phyloP scores from a whole-genome alignment of 2,329 filamentous ascomycete species.

The Bipolaris cookei region DNA sequence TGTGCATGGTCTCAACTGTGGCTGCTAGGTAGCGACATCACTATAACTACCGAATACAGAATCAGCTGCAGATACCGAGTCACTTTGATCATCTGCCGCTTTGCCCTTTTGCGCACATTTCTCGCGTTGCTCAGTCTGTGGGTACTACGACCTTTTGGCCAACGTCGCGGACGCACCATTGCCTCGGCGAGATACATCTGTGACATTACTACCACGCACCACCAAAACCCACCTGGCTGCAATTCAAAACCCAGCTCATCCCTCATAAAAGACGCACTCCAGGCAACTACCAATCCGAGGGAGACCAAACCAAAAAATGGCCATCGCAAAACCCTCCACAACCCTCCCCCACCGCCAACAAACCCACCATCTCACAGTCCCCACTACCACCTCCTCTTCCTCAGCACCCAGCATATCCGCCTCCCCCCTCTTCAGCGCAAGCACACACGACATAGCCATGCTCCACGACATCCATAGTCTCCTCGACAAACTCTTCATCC shows the following conservation, averaged over 20 bases:
- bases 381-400: slow-evolving; percentile 1
- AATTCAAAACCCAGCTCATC: too few species aligned
- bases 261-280: too few species aligned
- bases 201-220: neutral
- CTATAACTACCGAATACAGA: slow-evolving; percentile 12
- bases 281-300: too few species aligned
- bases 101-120: neutral
- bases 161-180: slow-evolving; percentile 16
- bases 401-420: slow-evolving; percentile 26
- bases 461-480: slow-evolving; percentile 57
- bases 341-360: slow-evolving; percentile 1
- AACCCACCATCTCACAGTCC: neutral
- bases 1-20: slow-evolving; percentile 13
- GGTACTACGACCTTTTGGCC: neutral
- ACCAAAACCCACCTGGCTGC: too few species aligned
- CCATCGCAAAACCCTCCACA: slow-evolving; percentile 14
- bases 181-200: slow-evolving; percentile 16
- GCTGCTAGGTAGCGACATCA: slow-evolving; percentile 5
- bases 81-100: slow-evolving; percentile 18
- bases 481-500: slow-evolving; percentile 76
- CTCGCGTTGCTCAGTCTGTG: neutral
- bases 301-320: slow-evolving; percentile 7
- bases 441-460: slow-evolving; percentile 37
- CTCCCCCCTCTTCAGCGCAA: slow-evolving; percentile 27
- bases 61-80: slow-evolving; percentile 2